Conservation (phyloP, 495 filamentous ascomycete genomes). For the Cryomyces minteri region DNA sequence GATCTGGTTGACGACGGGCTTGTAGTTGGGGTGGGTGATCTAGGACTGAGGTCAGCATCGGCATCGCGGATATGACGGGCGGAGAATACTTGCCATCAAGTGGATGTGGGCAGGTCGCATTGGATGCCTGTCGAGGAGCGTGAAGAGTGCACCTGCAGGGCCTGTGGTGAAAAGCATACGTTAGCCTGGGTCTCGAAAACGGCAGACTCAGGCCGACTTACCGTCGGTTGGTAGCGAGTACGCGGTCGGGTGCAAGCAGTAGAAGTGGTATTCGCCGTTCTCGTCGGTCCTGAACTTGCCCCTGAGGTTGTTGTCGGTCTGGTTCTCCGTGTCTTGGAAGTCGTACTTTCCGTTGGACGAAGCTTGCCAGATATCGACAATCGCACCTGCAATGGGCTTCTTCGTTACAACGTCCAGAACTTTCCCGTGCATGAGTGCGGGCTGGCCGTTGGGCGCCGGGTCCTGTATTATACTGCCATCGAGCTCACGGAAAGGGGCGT, state of each 20-base stretch:
- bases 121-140: conserved; percentile 47
- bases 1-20: conserved; percentile 41
- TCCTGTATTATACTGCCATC: conserved; percentile 56
- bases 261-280: conserved; percentile 58
- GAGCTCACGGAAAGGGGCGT: conserved; percentile 56
- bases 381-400: conserved; percentile 47
- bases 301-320: conserved; percentile 64
- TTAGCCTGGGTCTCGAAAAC: not conserved
- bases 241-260: conserved; percentile 67
- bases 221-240: conserved; percentile 63
- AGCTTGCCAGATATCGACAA: conserved; percentile 77
- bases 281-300: conserved; percentile 68
- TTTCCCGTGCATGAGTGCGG: conserved; percentile 57
- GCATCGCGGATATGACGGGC: not conserved
- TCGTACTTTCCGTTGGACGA: conserved; percentile 76
- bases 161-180: conserved; percentile 12
- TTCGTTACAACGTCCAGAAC: conserved; percentile 56
- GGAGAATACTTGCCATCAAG: conserved; percentile 12
- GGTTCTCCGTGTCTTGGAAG: conserved; percentile 62
- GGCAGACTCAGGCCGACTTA: not conserved
- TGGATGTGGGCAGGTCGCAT: conserved; percentile 25
- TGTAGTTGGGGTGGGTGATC: conserved; percentile 20
- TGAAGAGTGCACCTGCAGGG: conserved; percentile 49
- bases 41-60: not conserved
- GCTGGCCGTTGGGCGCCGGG: conserved; percentile 36